Evolutionary conservation across 2,329 filamentous ascomycete genomes (phyloP).

Genomic region (Raffaelea albimanens): DNA sequence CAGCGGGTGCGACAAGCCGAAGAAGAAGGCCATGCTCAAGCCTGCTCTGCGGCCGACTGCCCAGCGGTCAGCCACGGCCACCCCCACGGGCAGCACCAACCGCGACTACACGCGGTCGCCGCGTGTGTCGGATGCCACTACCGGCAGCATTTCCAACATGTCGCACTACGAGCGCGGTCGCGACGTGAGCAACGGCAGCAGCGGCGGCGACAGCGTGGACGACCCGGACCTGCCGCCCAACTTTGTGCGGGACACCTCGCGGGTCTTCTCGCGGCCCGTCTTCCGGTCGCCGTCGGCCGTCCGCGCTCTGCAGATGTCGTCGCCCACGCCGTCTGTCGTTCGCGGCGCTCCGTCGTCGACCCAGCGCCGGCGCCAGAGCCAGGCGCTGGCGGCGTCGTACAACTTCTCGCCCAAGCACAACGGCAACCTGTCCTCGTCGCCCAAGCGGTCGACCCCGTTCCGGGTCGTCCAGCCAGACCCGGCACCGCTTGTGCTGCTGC

Average conservation of each 20-base stretch:
- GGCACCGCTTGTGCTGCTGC: constrained; percentile 64
- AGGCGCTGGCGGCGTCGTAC: constrained; percentile 28
- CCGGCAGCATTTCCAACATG: constrained; percentile 38
- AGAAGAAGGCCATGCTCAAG: constrained; percentile 14
- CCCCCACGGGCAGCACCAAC: no score
- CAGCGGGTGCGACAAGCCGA: constrained; percentile 7
- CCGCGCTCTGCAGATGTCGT: constrained; percentile 63
- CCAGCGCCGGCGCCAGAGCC: constrained; percentile 18
- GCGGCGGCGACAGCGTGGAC: constrained; percentile 29
- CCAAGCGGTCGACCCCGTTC: constrained; percentile 45
- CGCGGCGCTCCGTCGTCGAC: constrained; percentile 44
- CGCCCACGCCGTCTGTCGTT: constrained; percentile 46
- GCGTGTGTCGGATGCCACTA: constrained; percentile 41
- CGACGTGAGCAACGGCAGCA: not conserved
- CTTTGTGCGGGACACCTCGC: not conserved
- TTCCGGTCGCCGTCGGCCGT: constrained; percentile 64
- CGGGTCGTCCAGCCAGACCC: constrained; percentile 26
- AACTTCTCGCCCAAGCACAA: constrained; percentile 18
- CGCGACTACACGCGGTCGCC: constrained; percentile 26
- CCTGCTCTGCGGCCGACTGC: no score
- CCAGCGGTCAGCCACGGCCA: no score
- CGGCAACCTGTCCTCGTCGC: constrained; percentile 40
- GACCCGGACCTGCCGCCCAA: constrained; percentile 15
- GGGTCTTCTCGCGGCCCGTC: constrained; percentile 41
- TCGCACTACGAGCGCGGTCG: constrained; percentile 40